Percentiles rank a stretch among this genome's conserved stretches.
Evolutionary conservation across 345 rosid species (phyloP).

Genomic region (Rhizophora mangle): DNA sequence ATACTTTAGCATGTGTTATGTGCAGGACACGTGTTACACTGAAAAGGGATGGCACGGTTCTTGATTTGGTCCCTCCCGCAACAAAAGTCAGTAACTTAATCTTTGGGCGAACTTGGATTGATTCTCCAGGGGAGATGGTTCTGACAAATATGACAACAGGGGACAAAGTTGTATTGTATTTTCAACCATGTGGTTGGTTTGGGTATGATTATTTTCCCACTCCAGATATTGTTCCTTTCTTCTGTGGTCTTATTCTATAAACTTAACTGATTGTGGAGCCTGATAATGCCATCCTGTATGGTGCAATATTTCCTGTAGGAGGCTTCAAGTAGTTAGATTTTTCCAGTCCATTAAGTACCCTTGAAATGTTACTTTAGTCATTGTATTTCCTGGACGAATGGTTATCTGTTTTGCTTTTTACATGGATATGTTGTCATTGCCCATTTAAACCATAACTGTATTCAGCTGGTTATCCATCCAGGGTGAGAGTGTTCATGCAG

Average conservation of each 20-base stretch:
- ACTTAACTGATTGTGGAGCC: background rate
- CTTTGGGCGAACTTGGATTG: slow-evolving; percentile 82
- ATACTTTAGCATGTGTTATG: slow-evolving; percentile 8
- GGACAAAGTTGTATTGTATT: slow-evolving; percentile 70
- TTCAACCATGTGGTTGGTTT: slow-evolving; percentile 84
- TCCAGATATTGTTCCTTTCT: background rate
- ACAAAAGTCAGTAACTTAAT: slow-evolving; percentile 75
- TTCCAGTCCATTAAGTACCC: background rate
- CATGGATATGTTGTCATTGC: background rate
- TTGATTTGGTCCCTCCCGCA: slow-evolving; percentile 77
- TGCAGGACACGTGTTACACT: slow-evolving; percentile 73
- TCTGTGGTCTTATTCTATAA: background rate
- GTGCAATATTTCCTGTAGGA: background rate
- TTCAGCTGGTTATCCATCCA: background rate
- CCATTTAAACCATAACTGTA: background rate
- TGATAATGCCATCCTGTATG: background rate
- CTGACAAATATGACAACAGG: slow-evolving; percentile 71
- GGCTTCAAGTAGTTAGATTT: background rate
- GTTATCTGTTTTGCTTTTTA: background rate
- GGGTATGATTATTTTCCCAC: slow-evolving; percentile 43
- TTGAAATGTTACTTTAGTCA: background rate
- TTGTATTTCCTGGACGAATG: background rate
- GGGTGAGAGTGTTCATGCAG: background rate
- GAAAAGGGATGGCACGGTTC: slow-evolving; percentile 67
- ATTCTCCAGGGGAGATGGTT: slow-evolving; percentile 74